Percentiles rank a stretch among this genome's conserved stretches.
These are phyloP conservation scores for Cyberlindnera mississippiensis DNA, from an alignment of 805 yeast species.

Conservation along the genomic window DNA sequence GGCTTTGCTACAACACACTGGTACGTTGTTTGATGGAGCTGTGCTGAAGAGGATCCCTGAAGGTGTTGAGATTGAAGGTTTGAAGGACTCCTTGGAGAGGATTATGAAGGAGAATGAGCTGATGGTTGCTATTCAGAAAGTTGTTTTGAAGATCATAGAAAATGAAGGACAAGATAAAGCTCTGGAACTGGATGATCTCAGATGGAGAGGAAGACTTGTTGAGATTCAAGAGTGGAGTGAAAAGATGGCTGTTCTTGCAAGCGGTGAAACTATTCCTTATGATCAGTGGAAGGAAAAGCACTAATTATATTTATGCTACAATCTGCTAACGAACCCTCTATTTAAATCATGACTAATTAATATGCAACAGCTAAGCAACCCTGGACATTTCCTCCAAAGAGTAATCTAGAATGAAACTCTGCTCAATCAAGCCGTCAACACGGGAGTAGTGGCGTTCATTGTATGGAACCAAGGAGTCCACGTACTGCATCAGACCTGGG, in stretches of 20 bases:
- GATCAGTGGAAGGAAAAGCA: slow-evolving; percentile 3
- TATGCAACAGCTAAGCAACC: neutral
- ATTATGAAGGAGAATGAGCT: slow-evolving; percentile 64
- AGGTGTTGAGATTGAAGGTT: slow-evolving; percentile 58
- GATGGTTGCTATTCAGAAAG: slow-evolving; percentile 46
- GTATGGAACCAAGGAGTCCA: slow-evolving; percentile 83
- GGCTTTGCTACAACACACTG: slow-evolving; percentile 66
- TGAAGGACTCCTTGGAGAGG: slow-evolving; percentile 54
- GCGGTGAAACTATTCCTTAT: slow-evolving; percentile 4
- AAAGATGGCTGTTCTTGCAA: slow-evolving; percentile 5
- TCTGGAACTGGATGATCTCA: slow-evolving; percentile 26
- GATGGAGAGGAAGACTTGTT: slow-evolving; percentile 29
- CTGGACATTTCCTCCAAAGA: slow-evolving; percentile 74
- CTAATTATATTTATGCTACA: no score
- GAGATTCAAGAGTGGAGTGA: slow-evolving; percentile 12
- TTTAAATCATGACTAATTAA: no score
- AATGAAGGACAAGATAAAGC: slow-evolving; percentile 44
- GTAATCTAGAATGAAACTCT: slow-evolving; percentile 81
- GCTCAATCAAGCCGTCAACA: slow-evolving; percentile 75
- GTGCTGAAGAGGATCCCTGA: slow-evolving; percentile 63
- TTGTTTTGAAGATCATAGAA: slow-evolving; percentile 51
- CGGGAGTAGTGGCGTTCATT: slow-evolving; percentile 80
- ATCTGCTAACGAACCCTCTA: no score
- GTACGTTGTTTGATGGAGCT: slow-evolving; percentile 61
- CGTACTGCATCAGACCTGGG: slow-evolving; percentile 59